Percentiles rank a stretch among this genome's conserved stretches.
These are phyloP conservation scores for Rhododendron williamsianum DNA, from an alignment of 148 eudicot genomes.

Conservation along the genomic window DNA sequence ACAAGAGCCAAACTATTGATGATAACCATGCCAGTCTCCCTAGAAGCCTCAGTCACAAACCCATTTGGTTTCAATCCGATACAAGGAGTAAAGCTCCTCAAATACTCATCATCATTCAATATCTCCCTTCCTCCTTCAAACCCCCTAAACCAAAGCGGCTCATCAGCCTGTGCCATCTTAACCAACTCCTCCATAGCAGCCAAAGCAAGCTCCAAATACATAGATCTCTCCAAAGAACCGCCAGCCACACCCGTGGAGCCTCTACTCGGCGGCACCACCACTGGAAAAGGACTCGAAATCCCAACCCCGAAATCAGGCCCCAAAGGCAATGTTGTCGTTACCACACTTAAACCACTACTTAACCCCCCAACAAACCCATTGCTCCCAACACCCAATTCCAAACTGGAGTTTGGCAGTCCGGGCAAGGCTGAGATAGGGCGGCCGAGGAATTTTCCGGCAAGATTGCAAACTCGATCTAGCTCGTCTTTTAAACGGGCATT, in stretches of 20 bases:
- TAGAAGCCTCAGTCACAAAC: slow-evolving; percentile 68
- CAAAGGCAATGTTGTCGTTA: slow-evolving; percentile 35
- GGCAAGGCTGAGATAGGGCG: slow-evolving; percentile 53
- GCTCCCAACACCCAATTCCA: slow-evolving; percentile 74
- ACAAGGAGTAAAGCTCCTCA: slow-evolving; percentile 53
- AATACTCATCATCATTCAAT: slow-evolving; percentile 70
- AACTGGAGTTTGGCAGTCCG: slow-evolving; percentile 59
- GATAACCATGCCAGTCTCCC: slow-evolving; percentile 86
- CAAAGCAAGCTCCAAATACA: slow-evolving; percentile 90
- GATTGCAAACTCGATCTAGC: slow-evolving; percentile 63
- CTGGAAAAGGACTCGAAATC: slow-evolving; percentile 41
- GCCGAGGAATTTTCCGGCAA: slow-evolving; percentile 81
- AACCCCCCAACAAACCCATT: slow-evolving; percentile 40
- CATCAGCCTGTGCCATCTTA: slow-evolving; percentile 75
- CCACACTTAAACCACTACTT: slow-evolving; percentile 28
- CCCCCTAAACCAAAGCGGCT: slow-evolving; percentile 77
- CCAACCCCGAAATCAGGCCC: slow-evolving; percentile 56
- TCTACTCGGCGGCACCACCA: slow-evolving; percentile 33
- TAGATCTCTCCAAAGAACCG: slow-evolving; percentile 65
- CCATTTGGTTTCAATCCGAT: slow-evolving; percentile 76
- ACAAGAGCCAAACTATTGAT: slow-evolving; percentile 94
- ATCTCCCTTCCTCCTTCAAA: slow-evolving; percentile 63
- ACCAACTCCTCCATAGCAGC: slow-evolving; percentile 89
- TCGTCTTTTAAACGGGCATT: slow-evolving; percentile 77
- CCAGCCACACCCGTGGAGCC: slow-evolving; percentile 32